Base-by-base conservation (phyloP, 2,329 filamentous ascomycete genomes). In the Botrytis medusae region DNA sequence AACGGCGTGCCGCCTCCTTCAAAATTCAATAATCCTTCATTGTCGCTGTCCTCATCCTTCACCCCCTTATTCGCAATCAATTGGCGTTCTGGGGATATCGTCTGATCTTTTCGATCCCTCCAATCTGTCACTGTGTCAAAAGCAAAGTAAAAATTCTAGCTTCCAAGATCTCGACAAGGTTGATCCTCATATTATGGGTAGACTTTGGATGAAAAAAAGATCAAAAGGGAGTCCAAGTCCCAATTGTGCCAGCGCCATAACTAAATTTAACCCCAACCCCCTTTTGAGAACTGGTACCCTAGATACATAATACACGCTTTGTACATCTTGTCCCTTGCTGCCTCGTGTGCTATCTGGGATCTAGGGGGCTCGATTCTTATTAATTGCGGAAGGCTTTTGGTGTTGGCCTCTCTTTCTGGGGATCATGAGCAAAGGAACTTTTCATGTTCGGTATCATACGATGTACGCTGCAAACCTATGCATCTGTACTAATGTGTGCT, bases 141-240 rank as follows among this genome's bases (percentile, higher is more conserved):
- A 32, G 34, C 29, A 68, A 40, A 54, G 44, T 37, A 14, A 32
- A 68, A 54, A 57, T 20, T 68, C 48, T n/a, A 20, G 16, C 16
- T 68, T 32, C 4, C 34, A 68, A 32, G 14, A 67, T 68, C 32
- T 48, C 48, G 59, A 65, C 61, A 59, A 57, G 70, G 70, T 42
- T 44, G 2, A 68, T 59, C 61, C 70, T 57, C 22, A 57, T 20
- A 54, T 16, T 0, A 22, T 42, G 40, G 46, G 40, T 44, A 57
- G 29, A 42, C 20, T 40, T 59, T 10, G 29, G 61, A 62, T 46
- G 32, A 40, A 65, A 57, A 25, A 64, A 54, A 67, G 70, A 72
- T 72, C 70, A 60, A 46, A 60, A 60, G 46, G 48, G 48, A 44
- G 37, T 68, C 70, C 51, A 72, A 46, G 59, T 67, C 61, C 46